A percentile compares a stretch with the other conserved stretches of the same genome.
Evolutionary conservation across 1,139 yeast genomes (phyloP).

Genomic region (Keqinozyma sinolaborantium): DNA sequence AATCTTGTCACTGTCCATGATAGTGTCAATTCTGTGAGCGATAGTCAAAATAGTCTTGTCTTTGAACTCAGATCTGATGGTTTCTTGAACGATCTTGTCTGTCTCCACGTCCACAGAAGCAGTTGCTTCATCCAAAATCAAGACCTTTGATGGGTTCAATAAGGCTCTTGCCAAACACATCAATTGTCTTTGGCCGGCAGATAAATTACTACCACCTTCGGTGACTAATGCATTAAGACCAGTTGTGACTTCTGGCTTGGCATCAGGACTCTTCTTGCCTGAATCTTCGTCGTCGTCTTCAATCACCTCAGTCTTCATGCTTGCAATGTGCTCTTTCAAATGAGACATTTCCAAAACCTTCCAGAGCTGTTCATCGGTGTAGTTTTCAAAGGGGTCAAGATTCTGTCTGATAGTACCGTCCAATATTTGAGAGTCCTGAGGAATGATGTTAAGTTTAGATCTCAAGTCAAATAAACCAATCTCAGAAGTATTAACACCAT

Average conservation of each 20-base stretch:
- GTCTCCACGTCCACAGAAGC: conserved; percentile 38
- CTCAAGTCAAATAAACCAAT: conserved; percentile 34
- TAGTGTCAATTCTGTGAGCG: conserved; percentile 36
- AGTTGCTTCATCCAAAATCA: conserved; percentile 36
- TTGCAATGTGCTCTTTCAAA: conserved; percentile 26
- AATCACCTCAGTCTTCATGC: conserved; percentile 26
- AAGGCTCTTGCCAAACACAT: conserved; percentile 36
- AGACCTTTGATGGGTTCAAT: conserved; percentile 27
- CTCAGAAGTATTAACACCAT: conserved; percentile 24
- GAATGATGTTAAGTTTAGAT: conserved; percentile 31
- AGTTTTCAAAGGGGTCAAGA: conserved; percentile 30
- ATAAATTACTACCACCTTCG: conserved; percentile 35
- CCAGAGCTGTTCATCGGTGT: conserved; percentile 30
- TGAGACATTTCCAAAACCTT: conserved; percentile 32
- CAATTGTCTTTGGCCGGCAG: conserved; percentile 36
- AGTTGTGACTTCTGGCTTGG: conserved; percentile 7
- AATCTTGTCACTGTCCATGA: conserved; percentile 31
- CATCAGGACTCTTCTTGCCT: conserved; percentile 12
- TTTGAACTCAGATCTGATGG: conserved; percentile 27
- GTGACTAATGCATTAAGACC: conserved; percentile 21
- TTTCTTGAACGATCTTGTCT: conserved; percentile 31
- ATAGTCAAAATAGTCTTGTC: conserved; percentile 34
- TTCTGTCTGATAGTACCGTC: conserved; percentile 34
- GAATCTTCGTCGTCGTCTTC: conserved; percentile 17
- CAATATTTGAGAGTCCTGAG: conserved; percentile 36